Evolutionary conservation across 2,329 filamentous ascomycete species (phyloP).

Genomic region (Pezizomycotina sp.): DNA sequence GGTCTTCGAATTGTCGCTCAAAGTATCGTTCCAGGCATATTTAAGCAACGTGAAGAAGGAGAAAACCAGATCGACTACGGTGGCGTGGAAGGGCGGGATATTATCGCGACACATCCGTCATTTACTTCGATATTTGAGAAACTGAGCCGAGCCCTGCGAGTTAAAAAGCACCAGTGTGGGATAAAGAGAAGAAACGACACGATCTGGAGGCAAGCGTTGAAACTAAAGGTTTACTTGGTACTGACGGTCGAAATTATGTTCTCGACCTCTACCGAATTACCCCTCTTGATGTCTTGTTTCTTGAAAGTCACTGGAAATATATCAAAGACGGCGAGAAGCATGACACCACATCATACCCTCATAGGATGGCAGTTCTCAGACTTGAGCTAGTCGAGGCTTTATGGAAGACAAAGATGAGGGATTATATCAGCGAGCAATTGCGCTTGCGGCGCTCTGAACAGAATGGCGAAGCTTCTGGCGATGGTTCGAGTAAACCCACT

Average conservation of each 20-base stretch:
- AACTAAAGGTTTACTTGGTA: slow-evolving; percentile 93
- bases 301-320: slow-evolving; percentile 55
- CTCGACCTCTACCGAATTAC: slow-evolving; percentile 90
- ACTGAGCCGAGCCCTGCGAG: slow-evolving; percentile 73
- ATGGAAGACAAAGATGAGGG: slow-evolving; percentile 68
- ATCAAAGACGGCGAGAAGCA: slow-evolving; percentile 28
- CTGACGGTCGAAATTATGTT: slow-evolving; percentile 93
- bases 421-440: slow-evolving; percentile 70
- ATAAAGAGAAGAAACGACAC: slow-evolving; percentile 80
- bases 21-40: slow-evolving; percentile 95
- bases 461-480: slow-evolving; percentile 26
- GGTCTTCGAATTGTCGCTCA: slow-evolving; percentile 95
- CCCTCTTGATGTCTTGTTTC: slow-evolving; percentile 76
- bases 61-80: slow-evolving; percentile 99
- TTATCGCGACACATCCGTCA: slow-evolving; percentile 75
- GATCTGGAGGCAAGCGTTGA: slow-evolving; percentile 92
- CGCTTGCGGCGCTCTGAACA: slow-evolving; percentile 39
- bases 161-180: slow-evolving; percentile 96
- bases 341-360: slow-evolving; percentile 52
- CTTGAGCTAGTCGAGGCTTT: slow-evolving; percentile 79
- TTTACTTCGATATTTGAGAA: slow-evolving; percentile 76
- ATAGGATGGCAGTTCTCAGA: slow-evolving; percentile 87
- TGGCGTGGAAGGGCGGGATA: slow-evolving; percentile 90
- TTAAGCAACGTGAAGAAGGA: slow-evolving; percentile 92
- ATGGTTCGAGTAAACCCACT: slow-evolving; percentile 8